Conservation (phyloP, 768 basidiomycete genomes). For the Suillus hirtellus region DNA sequence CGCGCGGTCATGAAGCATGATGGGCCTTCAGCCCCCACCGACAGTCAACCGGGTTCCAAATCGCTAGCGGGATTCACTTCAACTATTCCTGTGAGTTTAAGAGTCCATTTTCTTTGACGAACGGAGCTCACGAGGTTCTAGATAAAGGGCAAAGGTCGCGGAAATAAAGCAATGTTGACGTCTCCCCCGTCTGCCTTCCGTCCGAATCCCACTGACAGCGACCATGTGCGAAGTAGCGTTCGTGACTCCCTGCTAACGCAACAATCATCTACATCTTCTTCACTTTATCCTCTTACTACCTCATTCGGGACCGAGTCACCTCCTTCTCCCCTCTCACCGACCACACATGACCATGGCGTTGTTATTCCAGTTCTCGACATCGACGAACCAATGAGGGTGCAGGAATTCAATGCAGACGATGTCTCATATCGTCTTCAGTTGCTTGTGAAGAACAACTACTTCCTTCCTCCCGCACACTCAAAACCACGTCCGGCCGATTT, state of each 20-base stretch:
- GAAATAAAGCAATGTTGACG: conserved; percentile 36
- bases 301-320: conserved; percentile 66
- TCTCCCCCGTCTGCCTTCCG: conserved; percentile 37
- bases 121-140: conserved; percentile 19
- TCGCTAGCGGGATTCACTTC: neutral
- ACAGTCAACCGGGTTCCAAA: conserved; percentile 14
- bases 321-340: conserved; percentile 56
- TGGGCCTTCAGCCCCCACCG: conserved; percentile 9
- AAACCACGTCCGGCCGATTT: conserved; percentile 76
- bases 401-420: conserved; percentile 69
- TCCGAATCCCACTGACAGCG: conserved; percentile 25
- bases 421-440: conserved; percentile 83
- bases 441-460: conserved; percentile 86
- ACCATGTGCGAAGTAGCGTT: conserved; percentile 54
- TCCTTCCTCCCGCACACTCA: conserved; percentile 83
- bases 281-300: conserved; percentile 75
- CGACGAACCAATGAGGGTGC: conserved; percentile 45
- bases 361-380: conserved; percentile 49
- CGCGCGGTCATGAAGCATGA: conserved; percentile 17
- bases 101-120: neutral
- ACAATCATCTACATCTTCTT: conserved; percentile 69
- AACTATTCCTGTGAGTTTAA: conserved; percentile 3
- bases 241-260: conserved; percentile 59
- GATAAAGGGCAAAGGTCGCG: conserved; percentile 36
- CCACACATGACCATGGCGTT: conserved; percentile 41